Conservation (phyloP, 148 eudicot species). For the Chenopodium berlandieri region DNA sequence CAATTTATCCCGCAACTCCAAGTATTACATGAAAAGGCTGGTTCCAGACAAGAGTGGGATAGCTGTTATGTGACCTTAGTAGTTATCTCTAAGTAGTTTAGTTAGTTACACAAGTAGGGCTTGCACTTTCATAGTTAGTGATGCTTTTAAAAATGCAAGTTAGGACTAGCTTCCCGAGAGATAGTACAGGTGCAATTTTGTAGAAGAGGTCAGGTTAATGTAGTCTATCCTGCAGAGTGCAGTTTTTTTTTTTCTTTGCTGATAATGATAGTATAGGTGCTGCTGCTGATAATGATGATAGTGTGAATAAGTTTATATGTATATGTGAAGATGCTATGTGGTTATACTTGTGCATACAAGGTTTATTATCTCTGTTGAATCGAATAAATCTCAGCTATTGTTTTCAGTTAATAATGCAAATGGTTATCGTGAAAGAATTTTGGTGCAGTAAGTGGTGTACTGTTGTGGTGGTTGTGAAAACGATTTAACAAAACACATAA, state of each 20-base stretch:
- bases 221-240: slow-evolving; percentile 9
- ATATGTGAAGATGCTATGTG: not conserved
- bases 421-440: not conserved
- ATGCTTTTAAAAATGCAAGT: not conserved
- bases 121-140: not conserved
- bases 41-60: slow-evolving; percentile 84
- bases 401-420: not conserved
- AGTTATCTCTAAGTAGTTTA: too few relatives aligned
- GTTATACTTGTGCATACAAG: slow-evolving; percentile 1
- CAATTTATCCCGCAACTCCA: slow-evolving; percentile 73
- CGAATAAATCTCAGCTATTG: not conserved
- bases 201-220: slow-evolving; percentile 14
- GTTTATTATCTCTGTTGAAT: not conserved
- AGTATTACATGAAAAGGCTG: slow-evolving; percentile 83
- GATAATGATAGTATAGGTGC: not conserved
- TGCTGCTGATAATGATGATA: slow-evolving; percentile 4
- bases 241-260: not conserved
- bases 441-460: too few relatives aligned
- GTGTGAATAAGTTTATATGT: not conserved
- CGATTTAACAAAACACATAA: too few relatives aligned
- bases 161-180: not conserved
- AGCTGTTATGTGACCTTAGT: slow-evolving; percentile 21
- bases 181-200: slow-evolving; percentile 16
- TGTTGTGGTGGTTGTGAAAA: too few relatives aligned
- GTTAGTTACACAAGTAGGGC: too few relatives aligned